These are phyloP conservation scores for Sporisorium sorghi DNA, from an alignment of 1,284 basidiomycete genomes.

Conservation along the genomic window DNA sequence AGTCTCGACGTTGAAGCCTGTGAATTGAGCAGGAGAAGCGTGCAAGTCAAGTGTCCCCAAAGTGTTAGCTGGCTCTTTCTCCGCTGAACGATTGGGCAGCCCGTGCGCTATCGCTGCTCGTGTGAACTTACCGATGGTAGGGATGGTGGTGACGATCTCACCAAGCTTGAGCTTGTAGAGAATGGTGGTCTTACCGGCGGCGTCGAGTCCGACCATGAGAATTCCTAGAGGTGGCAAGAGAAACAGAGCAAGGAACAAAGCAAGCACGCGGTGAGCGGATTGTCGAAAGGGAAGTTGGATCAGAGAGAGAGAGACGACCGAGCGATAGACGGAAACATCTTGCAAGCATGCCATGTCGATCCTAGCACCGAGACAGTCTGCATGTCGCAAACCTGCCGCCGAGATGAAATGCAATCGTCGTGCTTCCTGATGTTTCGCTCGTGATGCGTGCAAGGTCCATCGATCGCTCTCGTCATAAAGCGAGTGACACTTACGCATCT, in stretches of 20 bases:
- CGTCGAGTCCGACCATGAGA: constrained; percentile 89
- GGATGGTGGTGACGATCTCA: constrained; percentile 99
- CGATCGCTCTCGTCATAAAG: constrained; percentile 5
- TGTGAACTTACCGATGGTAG: constrained; percentile 78
- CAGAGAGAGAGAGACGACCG: background rate
- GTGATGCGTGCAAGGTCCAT: background rate
- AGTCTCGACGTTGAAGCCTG: constrained; percentile 86
- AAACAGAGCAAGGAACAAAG: background rate
- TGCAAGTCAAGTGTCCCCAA: background rate
- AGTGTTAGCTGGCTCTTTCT: background rate
- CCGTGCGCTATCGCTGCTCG: background rate
- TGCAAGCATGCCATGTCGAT: background rate
- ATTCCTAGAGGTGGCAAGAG: constrained; percentile 45
- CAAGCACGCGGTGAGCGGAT: constrained; percentile 8
- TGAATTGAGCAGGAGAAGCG: background rate
- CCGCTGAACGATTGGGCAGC: background rate
- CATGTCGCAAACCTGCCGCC: background rate
- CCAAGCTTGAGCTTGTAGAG: constrained; percentile 99
- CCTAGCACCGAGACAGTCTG: background rate
- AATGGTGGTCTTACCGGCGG: constrained; percentile 84
- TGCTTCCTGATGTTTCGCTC: background rate
- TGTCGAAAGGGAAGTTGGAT: background rate
- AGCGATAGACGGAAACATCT: constrained; percentile 2
- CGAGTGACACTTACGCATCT: constrained; percentile 62
- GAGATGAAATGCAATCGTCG: background rate